Percentiles rank a stretch among this genome's conserved stretches.
Conservation (phyloP, 306 rosid species). For the Ormosia semicastrata region DNA sequence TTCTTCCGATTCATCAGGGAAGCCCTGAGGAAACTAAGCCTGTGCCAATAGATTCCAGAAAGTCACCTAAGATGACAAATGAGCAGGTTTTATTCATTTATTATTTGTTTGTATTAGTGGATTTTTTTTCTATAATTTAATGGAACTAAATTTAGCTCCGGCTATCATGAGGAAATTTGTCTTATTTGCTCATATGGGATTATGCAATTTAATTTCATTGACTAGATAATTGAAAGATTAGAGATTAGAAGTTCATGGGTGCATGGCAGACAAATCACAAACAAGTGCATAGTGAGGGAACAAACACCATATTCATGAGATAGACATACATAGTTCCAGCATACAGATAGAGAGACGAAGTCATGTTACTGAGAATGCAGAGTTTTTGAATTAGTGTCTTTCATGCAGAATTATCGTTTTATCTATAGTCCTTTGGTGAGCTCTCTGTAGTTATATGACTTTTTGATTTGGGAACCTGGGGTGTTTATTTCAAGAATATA, state of each 20-base stretch:
- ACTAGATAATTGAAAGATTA: conserved; percentile 5
- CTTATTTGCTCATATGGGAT: conserved; percentile 12
- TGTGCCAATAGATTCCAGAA: conserved; percentile 33
- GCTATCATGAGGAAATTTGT: background rate
- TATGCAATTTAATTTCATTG: conserved; percentile 10
- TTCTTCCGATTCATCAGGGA: conserved; percentile 32
- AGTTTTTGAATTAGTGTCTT: background rate
- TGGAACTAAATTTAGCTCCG: background rate
- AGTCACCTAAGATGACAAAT: conserved; percentile 29
- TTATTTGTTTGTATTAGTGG: background rate
- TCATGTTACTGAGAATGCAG: background rate
- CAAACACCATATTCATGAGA: background rate
- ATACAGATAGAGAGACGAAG: background rate
- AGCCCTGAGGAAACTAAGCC: conserved; percentile 56
- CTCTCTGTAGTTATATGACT: background rate
- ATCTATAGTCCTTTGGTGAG: background rate
- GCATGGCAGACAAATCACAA: background rate
- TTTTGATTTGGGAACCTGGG: background rate
- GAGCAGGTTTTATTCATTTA: conserved; percentile 47
- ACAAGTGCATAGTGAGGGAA: background rate
- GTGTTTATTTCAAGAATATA: background rate
- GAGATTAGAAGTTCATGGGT: background rate
- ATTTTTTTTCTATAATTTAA: background rate
- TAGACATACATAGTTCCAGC: background rate
- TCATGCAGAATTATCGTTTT: background rate